These are phyloP conservation scores for Aspergillus pseudoglaucus DNA, from an alignment of 2,329 filamentous ascomycete genomes.

Conservation along the genomic window DNA sequence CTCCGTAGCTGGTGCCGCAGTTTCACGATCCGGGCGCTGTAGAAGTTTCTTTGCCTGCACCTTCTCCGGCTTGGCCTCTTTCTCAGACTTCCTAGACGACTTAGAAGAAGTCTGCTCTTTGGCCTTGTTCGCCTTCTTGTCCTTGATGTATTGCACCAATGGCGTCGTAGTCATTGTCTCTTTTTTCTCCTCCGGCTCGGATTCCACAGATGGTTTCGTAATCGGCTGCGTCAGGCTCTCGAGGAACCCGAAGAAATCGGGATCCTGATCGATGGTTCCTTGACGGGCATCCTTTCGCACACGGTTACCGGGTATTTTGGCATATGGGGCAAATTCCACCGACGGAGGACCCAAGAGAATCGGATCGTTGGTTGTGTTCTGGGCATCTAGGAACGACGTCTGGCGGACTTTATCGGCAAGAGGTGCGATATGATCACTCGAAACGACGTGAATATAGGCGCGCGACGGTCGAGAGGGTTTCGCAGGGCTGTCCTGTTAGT, in stretches of 20 bases:
- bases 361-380: constrained; percentile 64
- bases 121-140: constrained; percentile 77
- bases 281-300: constrained; percentile 74
- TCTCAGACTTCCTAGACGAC: constrained; percentile 35
- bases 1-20: constrained; percentile 19
- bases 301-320: constrained; percentile 70
- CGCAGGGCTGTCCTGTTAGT: constrained; percentile 53
- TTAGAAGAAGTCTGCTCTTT: constrained; percentile 52
- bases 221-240: constrained; percentile 74
- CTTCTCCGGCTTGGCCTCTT: constrained; percentile 36
- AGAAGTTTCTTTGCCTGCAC: constrained; percentile 38
- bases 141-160: constrained; percentile 79
- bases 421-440: constrained; percentile 58
- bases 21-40: constrained; percentile 32
- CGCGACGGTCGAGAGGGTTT: constrained; percentile 76
- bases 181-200: constrained; percentile 45
- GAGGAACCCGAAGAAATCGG: constrained; percentile 90
- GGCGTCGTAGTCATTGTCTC: constrained; percentile 75
- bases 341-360: constrained; percentile 71
- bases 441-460: constrained; percentile 76
- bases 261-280: constrained; percentile 92
- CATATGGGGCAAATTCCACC: constrained; percentile 76
- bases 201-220: constrained; percentile 47
- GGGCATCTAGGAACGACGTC: constrained; percentile 71
- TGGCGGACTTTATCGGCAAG: constrained; percentile 66